A percentile compares a stretch with the other conserved stretches of the same genome.
Evolutionary conservation across 179 eudicot species (phyloP).

Genomic region (Pouteria campechiana): DNA sequence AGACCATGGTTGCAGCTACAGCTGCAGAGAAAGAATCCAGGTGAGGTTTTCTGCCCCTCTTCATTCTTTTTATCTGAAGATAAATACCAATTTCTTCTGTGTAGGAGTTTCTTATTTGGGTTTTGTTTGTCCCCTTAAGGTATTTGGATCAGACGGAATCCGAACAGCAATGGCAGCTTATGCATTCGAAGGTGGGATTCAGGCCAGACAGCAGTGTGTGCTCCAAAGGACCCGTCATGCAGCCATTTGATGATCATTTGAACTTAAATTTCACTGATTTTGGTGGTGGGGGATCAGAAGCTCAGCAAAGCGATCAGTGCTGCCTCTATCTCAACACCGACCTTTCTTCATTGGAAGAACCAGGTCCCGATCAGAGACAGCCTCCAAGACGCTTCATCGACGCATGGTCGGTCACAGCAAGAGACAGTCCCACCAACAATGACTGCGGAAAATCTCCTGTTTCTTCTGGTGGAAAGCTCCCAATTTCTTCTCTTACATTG

Average conservation of each 20-base stretch:
- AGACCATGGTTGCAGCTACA: no score
- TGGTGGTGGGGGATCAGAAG: slow-evolving; percentile 7
- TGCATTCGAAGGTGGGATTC: slow-evolving; percentile 6
- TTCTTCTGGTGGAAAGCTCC: slow-evolving; percentile 5
- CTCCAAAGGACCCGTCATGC: slow-evolving; percentile 10
- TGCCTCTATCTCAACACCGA: slow-evolving; percentile 5
- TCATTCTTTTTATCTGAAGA: no score
- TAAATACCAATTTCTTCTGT: no score
- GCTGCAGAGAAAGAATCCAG: no score
- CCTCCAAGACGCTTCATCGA: slow-evolving; percentile 40
- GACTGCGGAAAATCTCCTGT: slow-evolving; percentile 5
- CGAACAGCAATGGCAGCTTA: slow-evolving; percentile 32
- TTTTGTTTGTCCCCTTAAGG: slow-evolving; percentile 9
- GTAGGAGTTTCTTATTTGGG: no score
- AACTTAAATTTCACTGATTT: slow-evolving; percentile 14
- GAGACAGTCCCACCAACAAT: slow-evolving; percentile 8
- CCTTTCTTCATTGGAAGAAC: no score
- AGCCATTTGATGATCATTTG: slow-evolving; percentile 13
- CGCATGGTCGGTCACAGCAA: slow-evolving; percentile 39
- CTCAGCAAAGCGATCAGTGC: slow-evolving; percentile 8
- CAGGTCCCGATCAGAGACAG: no score
- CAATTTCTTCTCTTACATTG: slow-evolving; percentile 22
- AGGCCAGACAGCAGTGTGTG: slow-evolving; percentile 1
- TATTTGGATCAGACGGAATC: slow-evolving; percentile 19
- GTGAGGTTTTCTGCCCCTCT: no score